phyloP scores from a whole-genome alignment of 352 stramenopile species.

The Elongisporangium senticosum region DNA sequence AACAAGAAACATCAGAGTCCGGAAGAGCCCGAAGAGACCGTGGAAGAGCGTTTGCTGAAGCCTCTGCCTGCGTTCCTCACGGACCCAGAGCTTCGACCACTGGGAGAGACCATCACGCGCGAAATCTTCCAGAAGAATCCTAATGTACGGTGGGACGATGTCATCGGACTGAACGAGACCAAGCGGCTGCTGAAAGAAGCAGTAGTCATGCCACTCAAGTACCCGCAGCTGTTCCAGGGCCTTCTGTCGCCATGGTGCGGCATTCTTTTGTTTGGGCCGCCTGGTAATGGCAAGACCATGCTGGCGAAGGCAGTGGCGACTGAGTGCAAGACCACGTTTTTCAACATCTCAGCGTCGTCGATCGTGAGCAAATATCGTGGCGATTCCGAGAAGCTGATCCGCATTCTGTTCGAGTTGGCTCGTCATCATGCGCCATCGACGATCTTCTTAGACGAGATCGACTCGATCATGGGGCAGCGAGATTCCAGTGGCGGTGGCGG shows the following conservation, averaged over 20 bases:
- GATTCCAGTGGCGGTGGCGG: constrained; percentile 54
- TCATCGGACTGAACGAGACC: constrained; percentile 87
- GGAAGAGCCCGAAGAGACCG: constrained; percentile 29
- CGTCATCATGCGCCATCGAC: constrained; percentile 79
- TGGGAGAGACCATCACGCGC: constrained; percentile 85
- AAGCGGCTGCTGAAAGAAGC: constrained; percentile 94
- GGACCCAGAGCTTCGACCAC: constrained; percentile 80
- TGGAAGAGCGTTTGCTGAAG: constrained; percentile 79
- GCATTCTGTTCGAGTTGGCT: constrained; percentile 80
- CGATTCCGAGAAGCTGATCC: constrained; percentile 84
- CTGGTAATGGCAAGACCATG: constrained; percentile 87
- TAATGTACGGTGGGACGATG: constrained; percentile 85
- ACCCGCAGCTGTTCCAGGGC: constrained; percentile 93
- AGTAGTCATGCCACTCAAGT: constrained; percentile 93
- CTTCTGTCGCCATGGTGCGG: constrained; percentile 89
- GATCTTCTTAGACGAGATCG: constrained; percentile 86
- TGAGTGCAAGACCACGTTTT: constrained; percentile 84
- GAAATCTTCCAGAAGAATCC: constrained; percentile 93
- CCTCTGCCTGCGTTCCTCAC: constrained; percentile 81
- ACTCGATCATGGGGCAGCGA: constrained; percentile 87
- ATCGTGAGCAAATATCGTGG: constrained; percentile 85
- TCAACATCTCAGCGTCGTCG: constrained; percentile 85
- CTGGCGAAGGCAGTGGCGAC: constrained; percentile 81
- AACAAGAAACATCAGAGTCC: constrained; percentile 22
- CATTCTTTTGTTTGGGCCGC: constrained; percentile 83